Conservation (phyloP, 2,329 filamentous ascomycete genomes). For the Colletotrichum sublineola region DNA sequence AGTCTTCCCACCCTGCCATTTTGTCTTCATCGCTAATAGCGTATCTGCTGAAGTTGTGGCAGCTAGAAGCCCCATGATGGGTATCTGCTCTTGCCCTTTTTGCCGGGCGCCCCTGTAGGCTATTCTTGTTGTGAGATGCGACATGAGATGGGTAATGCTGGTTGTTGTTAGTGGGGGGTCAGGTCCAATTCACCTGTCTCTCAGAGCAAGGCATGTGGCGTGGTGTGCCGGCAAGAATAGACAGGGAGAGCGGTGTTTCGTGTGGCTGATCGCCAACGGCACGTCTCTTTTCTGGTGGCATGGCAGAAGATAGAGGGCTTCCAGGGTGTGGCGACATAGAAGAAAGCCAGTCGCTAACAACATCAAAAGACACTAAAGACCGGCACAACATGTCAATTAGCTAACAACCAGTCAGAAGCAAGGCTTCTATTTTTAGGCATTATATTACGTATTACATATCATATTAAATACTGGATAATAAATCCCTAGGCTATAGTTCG, state of each 20-base stretch:
- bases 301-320: background rate
- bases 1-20: slow-evolving; percentile 10
- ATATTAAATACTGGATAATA: too few species aligned
- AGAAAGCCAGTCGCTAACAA: too few species aligned
- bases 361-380: too few species aligned
- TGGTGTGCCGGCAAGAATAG: too few species aligned
- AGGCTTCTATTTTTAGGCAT: too few species aligned
- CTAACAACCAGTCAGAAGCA: too few species aligned
- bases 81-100: background rate
- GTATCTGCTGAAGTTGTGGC: background rate
- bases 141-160: background rate
- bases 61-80: background rate
- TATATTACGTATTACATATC: too few species aligned
- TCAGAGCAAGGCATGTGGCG: background rate
- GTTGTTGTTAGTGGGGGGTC: background rate
- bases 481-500: too few species aligned
- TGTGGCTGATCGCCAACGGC: too few species aligned
- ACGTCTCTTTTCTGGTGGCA: background rate
- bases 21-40: background rate
- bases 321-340: background rate
- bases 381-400: too few species aligned
- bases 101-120: background rate
- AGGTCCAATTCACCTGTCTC: background rate
- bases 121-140: background rate
- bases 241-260: too few species aligned